Evolutionary conservation across 73 alveolate genomes (phyloP), one percentile per base, ranked within the genome.

Genomic region (Tetrahymena borealis): DNA sequence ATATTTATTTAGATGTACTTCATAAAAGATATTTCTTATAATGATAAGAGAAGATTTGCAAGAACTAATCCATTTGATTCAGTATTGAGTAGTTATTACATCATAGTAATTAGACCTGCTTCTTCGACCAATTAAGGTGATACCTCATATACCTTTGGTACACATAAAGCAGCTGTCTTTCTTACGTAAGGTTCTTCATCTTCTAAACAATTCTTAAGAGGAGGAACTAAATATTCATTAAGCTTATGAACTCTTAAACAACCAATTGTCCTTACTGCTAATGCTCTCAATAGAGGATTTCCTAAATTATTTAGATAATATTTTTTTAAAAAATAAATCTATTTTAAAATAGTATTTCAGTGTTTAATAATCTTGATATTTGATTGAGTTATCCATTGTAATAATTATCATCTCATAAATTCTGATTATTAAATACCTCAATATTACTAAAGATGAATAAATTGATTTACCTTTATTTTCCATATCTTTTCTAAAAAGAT

Each of bases 81-180:
- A 24, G 85, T 60, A 77, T 93, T 97, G 15, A 97, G 94, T 97
- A 96, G 91, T 77, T 92, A 96, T 95, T 98, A 97, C 78, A 99
- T 97, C 93, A 97, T 96, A 40, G 98, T 98, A 11, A 99, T 95
- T 94, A 99, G 95, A 39, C 99, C 99, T 79, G 98, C 99, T 92
- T 99, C 99, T 77, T 98, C 99, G 32, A 98, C 99, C 78, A 99
- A 96, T 91, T 92, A 91, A 31, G 95, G 95, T 0, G 95, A 92
- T 11, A 92, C 95, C 78, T 92, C 95, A 92, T 91, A 93, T 93
- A 96, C 96, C 91, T 96, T 96, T 10, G 98, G 97, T 4, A 96
- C 97, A 90, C 98, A 96, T 77, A 96, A 91, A 38, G 96, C 98
- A 38, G 97, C 98, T 32, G 98, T 96, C 93, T 96, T 96, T 93